Base-by-base conservation (phyloP, 2,329 filamentous ascomycete species). In the Aspergillus sp. region DNA sequence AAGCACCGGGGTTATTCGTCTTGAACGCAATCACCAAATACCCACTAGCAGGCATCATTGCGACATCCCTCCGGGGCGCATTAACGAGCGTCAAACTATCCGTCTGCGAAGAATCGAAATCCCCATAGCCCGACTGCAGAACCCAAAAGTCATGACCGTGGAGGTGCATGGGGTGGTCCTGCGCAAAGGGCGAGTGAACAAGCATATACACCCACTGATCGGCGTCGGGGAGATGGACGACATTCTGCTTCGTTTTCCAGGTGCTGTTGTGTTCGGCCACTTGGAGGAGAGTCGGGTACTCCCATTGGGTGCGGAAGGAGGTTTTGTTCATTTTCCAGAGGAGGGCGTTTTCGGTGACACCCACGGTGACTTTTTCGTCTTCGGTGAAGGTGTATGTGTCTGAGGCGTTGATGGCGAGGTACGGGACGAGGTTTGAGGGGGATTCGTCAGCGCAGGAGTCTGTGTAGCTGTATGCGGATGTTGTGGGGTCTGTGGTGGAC, bases 111-210 rank as follows among this genome's bases (percentile, higher is more conserved):
- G n/a, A 34, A 34, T 63, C 43, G 57, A 64, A 51, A 29, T 53
- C 33, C 9, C 67, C 51, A 52, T 67, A 50, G 48, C 77, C 66
- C 64, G 77, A 75, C 31, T 77, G 69, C 0, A 89, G 72, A 39
- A 88, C 67, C 57, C 81, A 83, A 70, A 88, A 84, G 67, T 88
- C 85, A 64, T 84, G 79, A 10, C 82, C 83, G 67, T 88, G 83
- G 2, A 86, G 61, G 62, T 88, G 83, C 64, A 87, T 82, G 0
- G 83, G 82, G 52, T 87, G 78, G 8, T 52, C 35, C 2, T 59
- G 47, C 0, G 51, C 19, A 7, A 54, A 33, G 5, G 47, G 41
- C 1, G 54, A 59, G 7, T 59, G 49, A 9, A 65, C 54, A 27
- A 61, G 39, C 0, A 64, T 27, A 27, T 59, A 61, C 0, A 53